Evolutionary conservation across 257 asterid genomes (phyloP).

Genomic region (Pogostemon cablin): DNA sequence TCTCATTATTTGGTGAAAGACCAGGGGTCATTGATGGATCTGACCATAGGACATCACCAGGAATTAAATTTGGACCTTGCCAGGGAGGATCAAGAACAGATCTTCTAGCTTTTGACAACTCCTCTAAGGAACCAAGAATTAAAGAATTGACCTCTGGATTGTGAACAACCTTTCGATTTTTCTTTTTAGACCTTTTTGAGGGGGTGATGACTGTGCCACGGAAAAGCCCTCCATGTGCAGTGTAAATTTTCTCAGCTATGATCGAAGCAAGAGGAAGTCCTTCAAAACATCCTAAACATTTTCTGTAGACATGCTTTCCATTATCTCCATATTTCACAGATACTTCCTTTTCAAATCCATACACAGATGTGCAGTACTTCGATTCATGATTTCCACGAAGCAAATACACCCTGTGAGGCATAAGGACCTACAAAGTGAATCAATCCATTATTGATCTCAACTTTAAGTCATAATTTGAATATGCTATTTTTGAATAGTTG

Average conservation of each 20-base stretch:
- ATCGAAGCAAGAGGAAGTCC: conserved; percentile 97
- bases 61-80: conserved; percentile 94
- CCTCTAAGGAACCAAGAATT: conserved; percentile 85
- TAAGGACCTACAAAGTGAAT: conserved; percentile 59
- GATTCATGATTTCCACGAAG: conserved; percentile 99
- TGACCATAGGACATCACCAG: conserved; percentile 98
- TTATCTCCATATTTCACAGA: conserved; percentile 71
- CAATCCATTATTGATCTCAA: conserved; percentile 29
- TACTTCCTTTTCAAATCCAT: conserved; percentile 97
- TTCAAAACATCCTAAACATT: conserved; percentile 96
- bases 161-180: conserved; percentile 64
- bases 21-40: conserved; percentile 90
- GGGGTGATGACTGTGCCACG: conserved; percentile 71
- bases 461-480: conserved; percentile 8
- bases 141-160: conserved; percentile 55
- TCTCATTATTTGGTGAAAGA: conserved; percentile 85
- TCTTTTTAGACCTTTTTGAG: conserved; percentile 82
- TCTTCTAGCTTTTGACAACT: conserved; percentile 88
- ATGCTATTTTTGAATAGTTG: conserved; percentile 5
- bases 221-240: conserved; percentile 98
- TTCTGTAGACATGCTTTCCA: conserved; percentile 92
- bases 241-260: conserved; percentile 78
- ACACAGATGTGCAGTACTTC: conserved; percentile 94
- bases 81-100: conserved; percentile 99
- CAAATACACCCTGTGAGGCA: conserved; percentile 83